phyloP scores from a whole-genome alignment of 139 green algal species.

The Coelastrella sp. region DNA sequence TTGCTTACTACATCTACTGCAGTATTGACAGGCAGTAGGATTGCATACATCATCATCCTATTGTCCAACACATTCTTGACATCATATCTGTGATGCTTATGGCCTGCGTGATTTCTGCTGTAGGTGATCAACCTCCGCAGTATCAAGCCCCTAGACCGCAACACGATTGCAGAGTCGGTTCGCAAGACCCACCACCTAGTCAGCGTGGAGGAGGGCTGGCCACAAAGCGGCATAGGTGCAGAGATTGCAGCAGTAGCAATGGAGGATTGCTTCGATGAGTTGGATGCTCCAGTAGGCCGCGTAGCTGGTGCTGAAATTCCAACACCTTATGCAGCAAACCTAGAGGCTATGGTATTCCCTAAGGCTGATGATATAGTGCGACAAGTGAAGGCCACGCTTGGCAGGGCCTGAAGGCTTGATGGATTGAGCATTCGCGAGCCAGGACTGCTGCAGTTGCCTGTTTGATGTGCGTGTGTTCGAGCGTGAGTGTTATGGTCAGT shows the following conservation, averaged over 20 bases:
- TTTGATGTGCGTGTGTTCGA: no score
- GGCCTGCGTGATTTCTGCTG: background rate
- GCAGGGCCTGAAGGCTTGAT: background rate
- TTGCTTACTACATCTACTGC: no score
- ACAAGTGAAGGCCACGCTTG: conserved; percentile 52
- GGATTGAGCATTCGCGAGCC: background rate
- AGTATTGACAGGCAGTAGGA: no score
- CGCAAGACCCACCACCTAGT: conserved; percentile 94
- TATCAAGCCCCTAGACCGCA: conserved; percentile 95
- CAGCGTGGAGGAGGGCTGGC: conserved; percentile 97
- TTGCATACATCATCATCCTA: no score
- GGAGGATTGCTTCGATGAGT: conserved; percentile 97
- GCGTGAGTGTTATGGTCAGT: no score
- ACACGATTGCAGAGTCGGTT: conserved; percentile 86
- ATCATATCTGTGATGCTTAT: background rate
- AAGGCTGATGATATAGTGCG: conserved; percentile 85
- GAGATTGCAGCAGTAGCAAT: conserved; percentile 89
- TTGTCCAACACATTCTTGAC: background rate
- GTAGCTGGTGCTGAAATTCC: conserved; percentile 91
- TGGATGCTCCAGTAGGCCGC: conserved; percentile 94
- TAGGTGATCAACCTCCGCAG: conserved; percentile 97
- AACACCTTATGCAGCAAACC: conserved; percentile 97
- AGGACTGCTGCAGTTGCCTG: no score
- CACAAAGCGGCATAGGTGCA: conserved; percentile 87
- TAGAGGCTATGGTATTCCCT: conserved; percentile 91